Evolutionary conservation across 2,329 filamentous ascomycete genomes (phyloP).

Genomic region (Talaromyces verruculosus): DNA sequence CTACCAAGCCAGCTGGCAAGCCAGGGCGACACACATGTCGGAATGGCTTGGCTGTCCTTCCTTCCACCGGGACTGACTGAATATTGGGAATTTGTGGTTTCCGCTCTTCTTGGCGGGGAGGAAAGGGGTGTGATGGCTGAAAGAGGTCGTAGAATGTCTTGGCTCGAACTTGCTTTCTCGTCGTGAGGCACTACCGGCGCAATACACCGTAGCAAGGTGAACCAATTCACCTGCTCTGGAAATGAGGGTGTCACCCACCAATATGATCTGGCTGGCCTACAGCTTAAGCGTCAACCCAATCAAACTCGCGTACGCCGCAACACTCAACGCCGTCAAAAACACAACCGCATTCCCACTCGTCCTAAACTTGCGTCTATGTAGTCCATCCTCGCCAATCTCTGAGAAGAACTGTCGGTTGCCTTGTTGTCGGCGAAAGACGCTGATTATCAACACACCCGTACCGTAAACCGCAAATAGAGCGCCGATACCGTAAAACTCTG

Average conservation of each 20-base stretch:
- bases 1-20: not conserved
- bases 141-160: conserved; percentile 8
- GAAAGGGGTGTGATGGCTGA: not conserved
- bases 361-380: conserved; percentile 61
- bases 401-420: conserved; percentile 91
- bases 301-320: conserved; percentile 62
- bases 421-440: conserved; percentile 82
- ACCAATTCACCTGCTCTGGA: not conserved
- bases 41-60: conserved; percentile 18
- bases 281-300: conserved; percentile 60
- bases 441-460: conserved; percentile 76
- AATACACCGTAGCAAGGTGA: not conserved
- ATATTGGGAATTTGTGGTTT: not conserved
- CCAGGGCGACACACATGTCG: conserved; percentile 7
- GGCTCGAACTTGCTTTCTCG: not conserved
- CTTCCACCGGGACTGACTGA: not conserved
- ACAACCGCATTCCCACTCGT: conserved; percentile 67
- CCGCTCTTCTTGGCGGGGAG: conserved; percentile 11
- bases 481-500: conserved; percentile 96
- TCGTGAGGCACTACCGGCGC: not conserved
- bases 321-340: conserved; percentile 60
- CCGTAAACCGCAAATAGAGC: conserved; percentile 93
- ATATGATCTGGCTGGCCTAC: not conserved
- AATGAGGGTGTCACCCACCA: not conserved
- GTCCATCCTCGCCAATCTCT: conserved; percentile 57